Evolutionary conservation across 2,329 filamentous ascomycete species (phyloP).

Genomic region (Sclerotinia minor): DNA sequence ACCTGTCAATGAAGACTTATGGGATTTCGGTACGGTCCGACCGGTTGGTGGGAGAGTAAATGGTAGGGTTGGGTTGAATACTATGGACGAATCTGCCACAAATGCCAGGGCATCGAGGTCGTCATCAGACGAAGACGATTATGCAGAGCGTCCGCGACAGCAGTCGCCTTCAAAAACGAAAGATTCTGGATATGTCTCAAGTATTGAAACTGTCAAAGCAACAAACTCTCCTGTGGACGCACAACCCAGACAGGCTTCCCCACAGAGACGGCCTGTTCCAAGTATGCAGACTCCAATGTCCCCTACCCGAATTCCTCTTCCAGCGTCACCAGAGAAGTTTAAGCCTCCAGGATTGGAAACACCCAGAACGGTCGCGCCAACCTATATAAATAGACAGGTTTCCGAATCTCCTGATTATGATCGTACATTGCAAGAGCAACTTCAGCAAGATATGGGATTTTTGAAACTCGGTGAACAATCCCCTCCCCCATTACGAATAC

Average conservation of each 20-base stretch:
- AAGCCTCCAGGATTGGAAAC: constrained; percentile 47
- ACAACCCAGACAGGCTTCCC: constrained; percentile 59
- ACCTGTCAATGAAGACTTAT: constrained; percentile 76
- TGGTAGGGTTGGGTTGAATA: constrained; percentile 60
- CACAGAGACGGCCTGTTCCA: constrained; percentile 57
- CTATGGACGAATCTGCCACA: constrained; percentile 77
- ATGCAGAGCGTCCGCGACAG: constrained; percentile 54
- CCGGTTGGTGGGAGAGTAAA: constrained; percentile 69
- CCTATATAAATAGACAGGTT: constrained; percentile 44
- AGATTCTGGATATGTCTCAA: constrained; percentile 42
- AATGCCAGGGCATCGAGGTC: constrained; percentile 67
- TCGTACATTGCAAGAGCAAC: constrained; percentile 58
- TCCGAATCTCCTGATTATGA: constrained; percentile 61
- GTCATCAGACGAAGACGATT: constrained; percentile 52
- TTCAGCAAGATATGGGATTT: constrained; percentile 62
- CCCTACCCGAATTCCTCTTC: constrained; percentile 61
- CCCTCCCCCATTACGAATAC: constrained; percentile 32
- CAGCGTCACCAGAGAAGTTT: constrained; percentile 56
- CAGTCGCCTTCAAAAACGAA: constrained; percentile 54
- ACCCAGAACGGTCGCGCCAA: constrained; percentile 52
- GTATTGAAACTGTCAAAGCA: constrained; percentile 56
- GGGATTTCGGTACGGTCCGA: constrained; percentile 96
- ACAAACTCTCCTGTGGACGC: constrained; percentile 46
- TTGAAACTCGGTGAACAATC: constrained; percentile 50
- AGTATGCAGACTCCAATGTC: constrained; percentile 44